Base-by-base conservation (phyloP, 1,284 basidiomycete species). In the Puccinia polysora region DNA sequence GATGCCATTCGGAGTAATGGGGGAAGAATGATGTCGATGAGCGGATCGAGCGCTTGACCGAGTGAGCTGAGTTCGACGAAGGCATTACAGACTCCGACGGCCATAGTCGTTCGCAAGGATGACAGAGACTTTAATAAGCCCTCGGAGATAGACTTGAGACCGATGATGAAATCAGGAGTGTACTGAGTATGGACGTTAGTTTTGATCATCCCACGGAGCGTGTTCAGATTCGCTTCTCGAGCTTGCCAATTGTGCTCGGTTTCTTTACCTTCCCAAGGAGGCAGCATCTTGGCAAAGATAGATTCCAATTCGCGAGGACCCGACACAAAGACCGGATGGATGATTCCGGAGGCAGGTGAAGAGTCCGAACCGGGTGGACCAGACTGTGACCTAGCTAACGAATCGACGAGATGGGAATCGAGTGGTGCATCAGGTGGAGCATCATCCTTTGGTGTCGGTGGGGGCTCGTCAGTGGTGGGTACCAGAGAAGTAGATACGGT, bases 231-330 rank as follows among this genome's bases (percentile, higher is more conserved):
- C 74, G 85, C 86, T 75, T 99, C 95, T 74, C 95, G 85, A 28
- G 84, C 82, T 50, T 86, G 84, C 95, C 95, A 99, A 78, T 99
- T 99, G 76, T 95, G 90, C 78, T 98, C 95, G 0, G 90, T 91
- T 81, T 99, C 96, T 81, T 87, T 96, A 18, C 92, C 93, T 87
- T 32, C 23, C 75, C 75, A 74, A 40, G 72, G 55, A 70, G 75
- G 28, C 52, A 67, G 71, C 73, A 75, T 69, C 63, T 45, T 56
- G 4, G 64, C 23, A 56, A 60, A 47, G 45, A 47, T 43, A 14
- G 43, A 59, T 73, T 45, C 71, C 68, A 28, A 28, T 62, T 52
- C 75, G 12, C 64, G 60, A 58, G 62, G 32, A 69, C 58, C 74
- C n/a, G 53, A 55, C 30, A 72, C 59, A 56, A 53, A 72, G 12